phyloP scores from a whole-genome alignment of 108 stramenopile genomes.

The Aurantiochytrium sp. region DNA sequence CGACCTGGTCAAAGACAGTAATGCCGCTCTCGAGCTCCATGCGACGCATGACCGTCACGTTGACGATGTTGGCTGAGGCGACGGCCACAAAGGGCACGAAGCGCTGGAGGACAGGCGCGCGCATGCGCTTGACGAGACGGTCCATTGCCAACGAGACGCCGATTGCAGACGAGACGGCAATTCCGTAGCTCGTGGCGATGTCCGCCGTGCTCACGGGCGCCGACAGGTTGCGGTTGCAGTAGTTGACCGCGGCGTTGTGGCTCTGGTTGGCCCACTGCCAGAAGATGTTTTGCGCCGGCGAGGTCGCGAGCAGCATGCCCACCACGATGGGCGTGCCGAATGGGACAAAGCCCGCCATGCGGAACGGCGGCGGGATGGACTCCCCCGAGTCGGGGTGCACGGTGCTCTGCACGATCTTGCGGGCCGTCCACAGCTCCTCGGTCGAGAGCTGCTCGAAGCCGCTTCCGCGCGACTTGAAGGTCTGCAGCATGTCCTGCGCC shows the following conservation, averaged over 20 bases:
- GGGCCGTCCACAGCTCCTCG: neutral
- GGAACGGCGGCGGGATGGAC: neutral
- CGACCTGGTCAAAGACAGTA: neutral
- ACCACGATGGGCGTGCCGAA: neutral
- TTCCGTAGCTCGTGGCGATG: neutral
- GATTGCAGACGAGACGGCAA: neutral
- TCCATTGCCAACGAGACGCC: neutral
- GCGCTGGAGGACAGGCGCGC: neutral
- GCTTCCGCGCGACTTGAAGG: neutral
- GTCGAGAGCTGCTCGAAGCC: neutral
- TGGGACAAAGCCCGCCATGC: neutral
- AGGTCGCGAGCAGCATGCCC: neutral
- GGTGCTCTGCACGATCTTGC: neutral
- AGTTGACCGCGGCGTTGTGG: neutral
- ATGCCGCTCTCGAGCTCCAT: neutral
- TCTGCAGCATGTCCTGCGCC: neutral
- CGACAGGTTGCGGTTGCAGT: neutral
- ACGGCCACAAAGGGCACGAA: neutral
- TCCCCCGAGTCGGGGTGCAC: neutral
- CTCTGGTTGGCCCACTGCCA: constrained; percentile 12
- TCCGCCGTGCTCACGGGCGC: neutral
- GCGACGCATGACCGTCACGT: neutral
- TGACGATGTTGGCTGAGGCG: neutral
- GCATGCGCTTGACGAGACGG: neutral
- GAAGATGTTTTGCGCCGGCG: neutral